Evolutionary conservation across 2,329 filamentous ascomycete genomes (phyloP).

Genomic region (Venturia effusa): DNA sequence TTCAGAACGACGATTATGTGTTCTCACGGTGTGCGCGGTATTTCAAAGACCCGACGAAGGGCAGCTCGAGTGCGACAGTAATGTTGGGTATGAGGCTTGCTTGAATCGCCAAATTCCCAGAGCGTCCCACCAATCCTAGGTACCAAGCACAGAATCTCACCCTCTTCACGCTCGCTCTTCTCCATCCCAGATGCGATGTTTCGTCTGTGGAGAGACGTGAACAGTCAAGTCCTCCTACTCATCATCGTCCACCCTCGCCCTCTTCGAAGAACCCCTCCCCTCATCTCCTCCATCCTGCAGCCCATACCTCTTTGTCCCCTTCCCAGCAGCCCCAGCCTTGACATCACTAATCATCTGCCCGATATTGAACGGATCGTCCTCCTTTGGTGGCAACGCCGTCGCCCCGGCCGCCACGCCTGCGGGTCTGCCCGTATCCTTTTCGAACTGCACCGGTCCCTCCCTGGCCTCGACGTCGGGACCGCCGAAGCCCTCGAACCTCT

Average conservation of each 20-base stretch:
- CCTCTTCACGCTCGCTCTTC: background rate
- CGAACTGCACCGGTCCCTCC: slow-evolving; percentile 91
- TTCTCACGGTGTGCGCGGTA: too few relatives aligned
- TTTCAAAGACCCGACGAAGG: too few relatives aligned
- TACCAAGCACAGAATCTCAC: too few relatives aligned
- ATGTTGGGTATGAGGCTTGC: too few relatives aligned
- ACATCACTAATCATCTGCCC: slow-evolving; percentile 85
- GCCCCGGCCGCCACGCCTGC: slow-evolving; percentile 15
- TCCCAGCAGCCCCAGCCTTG: slow-evolving; percentile 45
- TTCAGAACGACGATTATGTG: too few relatives aligned
- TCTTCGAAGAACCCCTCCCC: slow-evolving; percentile 45
- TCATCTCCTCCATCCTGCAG: slow-evolving; percentile 55
- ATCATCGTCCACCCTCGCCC: slow-evolving; percentile 54
- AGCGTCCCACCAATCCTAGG: too few relatives aligned
- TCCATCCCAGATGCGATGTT: background rate
- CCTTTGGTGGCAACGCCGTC: background rate
- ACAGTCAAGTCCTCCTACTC: background rate
- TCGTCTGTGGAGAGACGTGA: too few relatives aligned
- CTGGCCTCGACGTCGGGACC: slow-evolving; percentile 68
- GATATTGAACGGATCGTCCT: slow-evolving; percentile 79
- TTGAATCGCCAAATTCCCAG: too few relatives aligned
- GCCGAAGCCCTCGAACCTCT: slow-evolving; percentile 83
- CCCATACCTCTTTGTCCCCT: slow-evolving; percentile 67
- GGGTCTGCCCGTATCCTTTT: slow-evolving; percentile 56
- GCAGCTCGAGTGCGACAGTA: too few relatives aligned